Base-by-base conservation (phyloP, 2,329 filamentous ascomycete genomes). In the Thielaviopsis musarum region DNA sequence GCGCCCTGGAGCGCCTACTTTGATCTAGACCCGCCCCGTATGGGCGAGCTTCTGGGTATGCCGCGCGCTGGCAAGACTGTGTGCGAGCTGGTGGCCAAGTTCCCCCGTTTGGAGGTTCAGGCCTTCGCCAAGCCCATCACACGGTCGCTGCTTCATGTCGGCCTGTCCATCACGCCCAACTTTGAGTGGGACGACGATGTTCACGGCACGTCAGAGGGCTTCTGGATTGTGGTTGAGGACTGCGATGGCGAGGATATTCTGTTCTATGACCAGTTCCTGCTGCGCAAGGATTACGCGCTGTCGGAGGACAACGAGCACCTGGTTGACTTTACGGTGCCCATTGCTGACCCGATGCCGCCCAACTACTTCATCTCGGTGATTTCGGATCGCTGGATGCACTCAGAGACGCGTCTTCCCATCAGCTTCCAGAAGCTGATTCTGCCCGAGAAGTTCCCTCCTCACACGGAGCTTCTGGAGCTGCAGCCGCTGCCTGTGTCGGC, bases 351-450 rank as follows among this genome's bases (percentile, higher is more conserved):
- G 0, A 95, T 97, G 87, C 93, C 93, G 15, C 93, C 94, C 0
- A 95, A 98, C 70, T 98, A 98, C 74, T 98, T 98, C 73, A 89
- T 98, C 66, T 93, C 90, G 0, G 81, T 98, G 48, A 74, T 96
- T 21, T 97, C 91, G 3, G 93, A 98, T 70, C 80, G 93, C 65
- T 98, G 93, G 93, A 96, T 98, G 89, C 89, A 95, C 69, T 89
- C 91, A 0, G 91, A 98, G 73, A 95, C 91, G 1, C 90, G 91
- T 68, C 76, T 98, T 58, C 86, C 91, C 0, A 86, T 98, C 1
- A 91, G 91, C 0, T 97, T 98, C 74, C 87, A 95, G 69, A 96
- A 96, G 70, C 77, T 98, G 28, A 87, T 95, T 52, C 78, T 98
- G 5, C 93, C 93, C 0, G 91, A 96, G 70, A 93, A 93, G 67